These are phyloP conservation scores for Hypoxylon sp. DNA, from an alignment of 2,329 filamentous ascomycete species.

Conservation along the genomic window DNA sequence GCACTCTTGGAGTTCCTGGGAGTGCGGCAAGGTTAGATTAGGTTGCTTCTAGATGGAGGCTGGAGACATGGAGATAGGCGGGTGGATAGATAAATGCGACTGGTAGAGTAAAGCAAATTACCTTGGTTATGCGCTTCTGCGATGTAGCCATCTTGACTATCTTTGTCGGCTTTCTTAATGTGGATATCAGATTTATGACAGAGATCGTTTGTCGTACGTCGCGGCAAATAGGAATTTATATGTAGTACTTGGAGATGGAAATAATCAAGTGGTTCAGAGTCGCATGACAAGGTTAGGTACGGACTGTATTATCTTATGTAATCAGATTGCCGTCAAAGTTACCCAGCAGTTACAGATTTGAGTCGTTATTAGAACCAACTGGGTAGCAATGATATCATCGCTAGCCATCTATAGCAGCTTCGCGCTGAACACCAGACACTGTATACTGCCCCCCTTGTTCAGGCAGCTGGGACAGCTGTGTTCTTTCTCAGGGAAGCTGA, in stretches of 20 bases:
- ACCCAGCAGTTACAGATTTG: neutral
- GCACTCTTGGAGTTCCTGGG: slow-evolving; percentile 68
- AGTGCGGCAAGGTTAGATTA: neutral
- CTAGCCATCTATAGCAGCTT: neutral
- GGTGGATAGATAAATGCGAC: no score
- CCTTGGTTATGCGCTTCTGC: slow-evolving; percentile 53
- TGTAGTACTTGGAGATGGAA: neutral
- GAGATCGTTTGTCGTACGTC: neutral
- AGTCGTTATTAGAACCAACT: slow-evolving; percentile 13
- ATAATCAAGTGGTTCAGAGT: neutral
- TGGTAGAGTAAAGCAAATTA: no score
- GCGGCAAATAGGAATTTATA: neutral
- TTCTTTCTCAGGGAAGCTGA: slow-evolving; percentile 20
- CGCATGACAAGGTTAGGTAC: slow-evolving; percentile 1
- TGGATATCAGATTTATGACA: slow-evolving; percentile 1
- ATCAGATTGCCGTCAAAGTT: slow-evolving; percentile 7
- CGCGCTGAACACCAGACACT: neutral
- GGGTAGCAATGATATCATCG: slow-evolving; percentile 36
- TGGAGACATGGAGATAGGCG: slow-evolving; percentile 42
- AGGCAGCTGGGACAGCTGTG: slow-evolving; percentile 1
- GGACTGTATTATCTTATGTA: slow-evolving; percentile 3
- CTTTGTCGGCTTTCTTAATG: neutral
- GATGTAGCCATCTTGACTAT: slow-evolving; percentile 48
- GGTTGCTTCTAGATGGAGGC: neutral
- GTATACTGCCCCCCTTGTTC: no score